phyloP scores from a whole-genome alignment of 1,284 basidiomycete genomes.

The Leccinum brunneo-olivaceum region DNA sequence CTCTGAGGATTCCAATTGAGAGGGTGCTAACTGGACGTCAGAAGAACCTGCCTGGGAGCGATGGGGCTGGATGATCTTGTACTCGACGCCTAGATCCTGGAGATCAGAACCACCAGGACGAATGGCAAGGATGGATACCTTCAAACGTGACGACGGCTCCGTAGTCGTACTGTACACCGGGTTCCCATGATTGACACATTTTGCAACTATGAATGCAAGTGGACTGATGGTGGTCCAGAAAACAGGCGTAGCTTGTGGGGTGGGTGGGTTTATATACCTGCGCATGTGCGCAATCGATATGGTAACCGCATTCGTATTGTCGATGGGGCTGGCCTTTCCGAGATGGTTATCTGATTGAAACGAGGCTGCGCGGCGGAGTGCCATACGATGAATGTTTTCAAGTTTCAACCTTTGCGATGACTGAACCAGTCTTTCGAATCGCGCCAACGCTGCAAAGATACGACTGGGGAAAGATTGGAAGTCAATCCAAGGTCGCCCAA shows the following conservation, averaged over 20 bases:
- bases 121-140: conserved; percentile 32
- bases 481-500: conserved; percentile 55
- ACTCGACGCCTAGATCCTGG: conserved; percentile 41
- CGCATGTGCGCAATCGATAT: conserved; percentile 14
- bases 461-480: conserved; percentile 68
- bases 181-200: conserved; percentile 54
- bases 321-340: background rate
- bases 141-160: conserved; percentile 54
- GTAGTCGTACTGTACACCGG: conserved; percentile 52
- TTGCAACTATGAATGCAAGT: conserved; percentile 11
- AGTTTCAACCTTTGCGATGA: no score
- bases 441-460: conserved; percentile 65
- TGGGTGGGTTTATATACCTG: conserved; percentile 20
- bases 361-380: conserved; percentile 23
- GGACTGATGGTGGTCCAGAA: conserved; percentile 3
- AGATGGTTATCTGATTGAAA: no score
- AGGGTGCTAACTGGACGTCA: background rate
- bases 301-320: background rate
- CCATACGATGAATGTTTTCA: no score
- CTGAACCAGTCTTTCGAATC: conserved; percentile 57
- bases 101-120: conserved; percentile 11
- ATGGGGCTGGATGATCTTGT: conserved; percentile 69
- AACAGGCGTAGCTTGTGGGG: background rate
- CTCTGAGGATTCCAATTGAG: conserved; percentile 31
- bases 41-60: conserved; percentile 46